Evolutionary conservation across 2,329 filamentous ascomycete genomes (phyloP), one percentile per base, ranked within the genome.

Genomic region (Whalleya microplaca): DNA sequence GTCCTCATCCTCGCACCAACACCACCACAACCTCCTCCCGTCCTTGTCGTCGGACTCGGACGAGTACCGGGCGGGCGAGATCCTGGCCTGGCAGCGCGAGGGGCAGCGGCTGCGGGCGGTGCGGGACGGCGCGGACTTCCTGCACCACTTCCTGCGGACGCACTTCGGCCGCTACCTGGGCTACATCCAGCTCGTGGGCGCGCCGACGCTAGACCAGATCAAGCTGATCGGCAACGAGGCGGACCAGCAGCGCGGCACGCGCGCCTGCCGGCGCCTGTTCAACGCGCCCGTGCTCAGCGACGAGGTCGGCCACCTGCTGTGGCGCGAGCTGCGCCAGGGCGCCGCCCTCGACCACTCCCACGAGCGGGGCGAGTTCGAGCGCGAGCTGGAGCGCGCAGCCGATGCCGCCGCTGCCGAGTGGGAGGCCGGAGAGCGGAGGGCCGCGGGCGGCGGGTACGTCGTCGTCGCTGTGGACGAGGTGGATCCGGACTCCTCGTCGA

Each of bases 201-300:
- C 27, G 23, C 20, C 48, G 20, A 65, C 59, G 7, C 51, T 65
- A 23, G 63, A 59, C n/a, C 55, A 65, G 51, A 61, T 65, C 50
- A 57, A 58, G 48, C 59, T 64, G 57, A 65, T 65, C 46, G 63
- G 63, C 27, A 65, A 65, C 45, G 62, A 65, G 44, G 42, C 49
- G 14, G 47, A 53, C 57, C 14, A 53, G 37, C 40, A 27, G 3
- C 14, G 6, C 1, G 63, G 63, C 2, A 57, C 64, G 18, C 44
- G 54, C 6, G 49, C 54, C 21, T 65, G 63, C 52, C 55, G 59
- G 19, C 55, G 53, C 10, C 60, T 64, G 18, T 65, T 65, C 57
- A 63, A 64, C 48, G 62, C 62, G 12, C 63, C 63, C 20, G 63
- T 65, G 9, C 53, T 65, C 21, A 63, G 55, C 45, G 63, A 65